These are phyloP conservation scores for Graphiopsis chlorocephala DNA, from an alignment of 2,329 filamentous ascomycete genomes.

Conservation along the genomic window DNA sequence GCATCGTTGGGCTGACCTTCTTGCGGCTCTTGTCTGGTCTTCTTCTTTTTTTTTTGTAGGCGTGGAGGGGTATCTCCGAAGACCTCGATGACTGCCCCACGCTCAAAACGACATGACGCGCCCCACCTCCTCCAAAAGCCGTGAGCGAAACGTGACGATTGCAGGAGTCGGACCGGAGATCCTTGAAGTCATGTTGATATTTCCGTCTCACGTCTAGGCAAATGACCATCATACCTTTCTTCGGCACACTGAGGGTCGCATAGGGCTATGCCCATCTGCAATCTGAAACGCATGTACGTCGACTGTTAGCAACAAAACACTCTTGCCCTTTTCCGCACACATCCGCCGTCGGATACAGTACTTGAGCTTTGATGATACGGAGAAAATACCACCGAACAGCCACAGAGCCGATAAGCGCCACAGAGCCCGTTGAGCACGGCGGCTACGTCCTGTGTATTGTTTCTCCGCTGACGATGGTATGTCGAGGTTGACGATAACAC, in stretches of 20 bases:
- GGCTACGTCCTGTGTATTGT: not conserved
- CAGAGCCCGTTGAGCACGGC: not conserved
- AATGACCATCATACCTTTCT: not conserved
- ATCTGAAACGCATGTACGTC: not conserved
- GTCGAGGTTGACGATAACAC: not conserved
- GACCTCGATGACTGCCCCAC: not conserved
- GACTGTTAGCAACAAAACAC: not conserved
- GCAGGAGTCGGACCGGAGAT: no score
- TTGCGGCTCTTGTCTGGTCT: not conserved
- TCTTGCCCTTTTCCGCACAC: not conserved
- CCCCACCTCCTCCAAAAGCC: slow-evolving; percentile 1
- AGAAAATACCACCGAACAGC: not conserved
- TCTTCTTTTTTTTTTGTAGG: not conserved
- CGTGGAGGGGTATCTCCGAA: slow-evolving; percentile 1
- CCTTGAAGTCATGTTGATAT: not conserved
- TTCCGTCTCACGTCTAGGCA: not conserved
- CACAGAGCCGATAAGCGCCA: slow-evolving; percentile 1
- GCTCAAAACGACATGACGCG: not conserved
- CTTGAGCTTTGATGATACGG: not conserved
- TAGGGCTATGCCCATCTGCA: not conserved
- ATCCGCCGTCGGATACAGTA: not conserved
- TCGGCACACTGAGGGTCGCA: not conserved
- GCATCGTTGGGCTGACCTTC: not conserved
- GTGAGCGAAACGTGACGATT: not conserved
- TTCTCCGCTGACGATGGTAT: not conserved